These are phyloP conservation scores for Pseudogymnoascus sp. DNA, from an alignment of 2,329 filamentous ascomycete genomes.

Conservation along the genomic window DNA sequence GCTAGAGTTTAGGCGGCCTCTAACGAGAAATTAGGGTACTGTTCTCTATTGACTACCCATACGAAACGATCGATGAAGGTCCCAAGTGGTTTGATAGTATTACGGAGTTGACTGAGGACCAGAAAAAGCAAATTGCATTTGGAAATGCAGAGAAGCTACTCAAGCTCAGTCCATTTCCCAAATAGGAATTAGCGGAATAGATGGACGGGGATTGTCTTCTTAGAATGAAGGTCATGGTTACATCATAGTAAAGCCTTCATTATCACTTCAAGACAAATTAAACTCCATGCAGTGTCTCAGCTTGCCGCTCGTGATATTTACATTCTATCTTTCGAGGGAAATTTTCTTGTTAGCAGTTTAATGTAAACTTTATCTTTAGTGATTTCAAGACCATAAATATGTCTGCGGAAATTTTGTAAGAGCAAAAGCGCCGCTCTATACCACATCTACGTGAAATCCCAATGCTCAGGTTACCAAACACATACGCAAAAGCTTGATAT, in stretches of 20 bases:
- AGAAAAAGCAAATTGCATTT: slow-evolving; percentile 36
- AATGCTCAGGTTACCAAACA: not conserved
- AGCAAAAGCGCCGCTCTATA: not conserved
- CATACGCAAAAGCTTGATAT: not conserved
- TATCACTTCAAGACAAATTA: not conserved
- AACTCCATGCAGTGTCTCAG: not conserved
- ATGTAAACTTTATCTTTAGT: not conserved
- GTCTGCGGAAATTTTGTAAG: not conserved
- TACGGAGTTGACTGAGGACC: slow-evolving; percentile 33
- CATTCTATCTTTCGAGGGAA: not conserved
- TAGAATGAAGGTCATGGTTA: not conserved
- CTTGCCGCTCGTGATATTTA: not conserved
- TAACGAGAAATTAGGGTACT: slow-evolving; percentile 34
- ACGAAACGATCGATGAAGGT: slow-evolving; percentile 39
- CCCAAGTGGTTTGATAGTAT: slow-evolving; percentile 40
- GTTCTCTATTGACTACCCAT: slow-evolving; percentile 50
- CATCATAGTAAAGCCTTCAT: not conserved
- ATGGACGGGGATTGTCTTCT: not conserved
- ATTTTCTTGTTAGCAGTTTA: not conserved
- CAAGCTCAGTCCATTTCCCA: slow-evolving; percentile 22
- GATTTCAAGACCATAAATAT: not conserved
- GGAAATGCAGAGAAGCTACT: slow-evolving; percentile 41
- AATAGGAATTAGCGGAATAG: not conserved
- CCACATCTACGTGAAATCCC: not conserved
- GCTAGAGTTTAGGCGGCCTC: not conserved